Conservation (phyloP, 257 asterid genomes). For the Vinca minor region DNA sequence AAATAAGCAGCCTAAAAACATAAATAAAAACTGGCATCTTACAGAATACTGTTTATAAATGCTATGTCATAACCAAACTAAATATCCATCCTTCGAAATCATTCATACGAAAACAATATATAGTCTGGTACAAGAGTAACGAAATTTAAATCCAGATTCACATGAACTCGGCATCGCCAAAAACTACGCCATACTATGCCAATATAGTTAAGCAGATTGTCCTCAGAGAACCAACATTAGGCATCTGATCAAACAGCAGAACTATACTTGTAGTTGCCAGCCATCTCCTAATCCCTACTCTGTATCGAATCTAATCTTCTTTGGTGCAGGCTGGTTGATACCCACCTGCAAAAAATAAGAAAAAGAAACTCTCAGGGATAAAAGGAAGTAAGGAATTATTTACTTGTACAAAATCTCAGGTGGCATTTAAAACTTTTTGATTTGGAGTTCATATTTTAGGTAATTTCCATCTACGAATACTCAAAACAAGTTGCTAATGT, state of each 20-base stretch:
- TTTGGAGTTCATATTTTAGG: background rate
- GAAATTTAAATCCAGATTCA: background rate
- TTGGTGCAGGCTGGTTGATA: slow-evolving; percentile 43
- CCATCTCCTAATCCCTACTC: slow-evolving; percentile 23
- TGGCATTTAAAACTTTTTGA: background rate
- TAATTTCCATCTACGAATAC: background rate
- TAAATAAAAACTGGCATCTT: no score
- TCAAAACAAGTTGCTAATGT: no score
- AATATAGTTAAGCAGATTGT: background rate
- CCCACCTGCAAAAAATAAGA: slow-evolving; percentile 46
- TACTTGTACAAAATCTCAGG: background rate
- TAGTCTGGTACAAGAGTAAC: background rate
- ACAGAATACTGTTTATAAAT: no score
- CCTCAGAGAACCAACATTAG: background rate
- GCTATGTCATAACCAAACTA: background rate
- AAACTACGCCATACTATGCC: background rate
- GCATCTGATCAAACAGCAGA: background rate
- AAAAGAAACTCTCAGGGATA: background rate
- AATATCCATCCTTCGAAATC: background rate
- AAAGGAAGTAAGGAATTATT: background rate
- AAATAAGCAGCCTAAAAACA: background rate
- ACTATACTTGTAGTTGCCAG: background rate
- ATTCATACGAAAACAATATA: background rate
- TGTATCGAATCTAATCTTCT: slow-evolving; percentile 61
- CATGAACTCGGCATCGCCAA: background rate